Evolutionary conservation across 768 basidiomycete genomes (phyloP), one percentile per base, ranked within the genome.

Genomic region (Scleroderma citrinum): DNA sequence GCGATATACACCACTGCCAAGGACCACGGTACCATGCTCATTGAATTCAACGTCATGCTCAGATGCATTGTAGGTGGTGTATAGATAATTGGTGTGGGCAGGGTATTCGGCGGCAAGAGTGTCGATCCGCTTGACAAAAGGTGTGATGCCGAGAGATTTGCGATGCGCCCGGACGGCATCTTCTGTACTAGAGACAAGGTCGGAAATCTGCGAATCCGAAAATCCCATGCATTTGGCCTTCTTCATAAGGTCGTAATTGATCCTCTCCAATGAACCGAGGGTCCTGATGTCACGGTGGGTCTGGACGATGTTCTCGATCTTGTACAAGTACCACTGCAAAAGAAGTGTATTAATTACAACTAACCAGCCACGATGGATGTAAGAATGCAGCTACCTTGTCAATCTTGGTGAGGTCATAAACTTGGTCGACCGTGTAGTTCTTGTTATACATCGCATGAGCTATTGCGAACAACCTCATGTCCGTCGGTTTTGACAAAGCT

Each of bases 111-210:
- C 96, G 24, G 96, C 96, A 50, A 99, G 81, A 12, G 96, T 99
- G 69, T 99, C 96, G 69, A 99, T 98, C 56, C 94, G 90, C 71
- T 99, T 99, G 66, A 99, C 96, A 69, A 93, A 98, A 32, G 96
- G 96, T 5, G 87, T 95, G 60, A 99, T 82, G 37, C 85, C 82
- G 56, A 89, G 74, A 3, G 82, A 78, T 72, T 98, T 98, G 56
- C 96, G 84, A 64, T 85, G 76, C 0, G 82, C 80, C 50, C 96
- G 92, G 43, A 96, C 87, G 17, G 72, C 68, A 47, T 82, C 83
- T 68, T 97, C 94, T 13, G 77, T 79, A 16, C 82, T 76, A 34
- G 74, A 73, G 53, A 92, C 67, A 34, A 97, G 76, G 52, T 88
- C 84, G 17, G 91, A 85, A 55, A 99, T 94, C 65, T 99, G 96